Evolutionary conservation across 1,139 yeast species (phyloP).

Genomic region (Blastobotrys malaysiensis): DNA sequence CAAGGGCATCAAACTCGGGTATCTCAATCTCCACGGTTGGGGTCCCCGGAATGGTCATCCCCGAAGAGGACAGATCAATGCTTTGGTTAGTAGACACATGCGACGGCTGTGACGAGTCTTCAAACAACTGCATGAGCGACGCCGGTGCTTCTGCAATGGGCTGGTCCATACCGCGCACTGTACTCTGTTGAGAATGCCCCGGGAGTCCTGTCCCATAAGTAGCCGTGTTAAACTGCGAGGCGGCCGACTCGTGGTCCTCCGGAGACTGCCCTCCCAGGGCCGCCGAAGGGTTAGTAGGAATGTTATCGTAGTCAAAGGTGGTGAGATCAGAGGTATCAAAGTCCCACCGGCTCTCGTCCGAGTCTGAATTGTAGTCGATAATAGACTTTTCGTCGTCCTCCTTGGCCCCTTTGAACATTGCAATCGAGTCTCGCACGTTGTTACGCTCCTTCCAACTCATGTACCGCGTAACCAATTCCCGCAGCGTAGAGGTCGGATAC

Average conservation of each 20-base stretch:
- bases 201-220: not conserved
- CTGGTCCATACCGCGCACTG: not conserved
- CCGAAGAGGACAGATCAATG: not conserved
- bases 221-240: not conserved
- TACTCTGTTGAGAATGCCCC: slow-evolving; percentile 2
- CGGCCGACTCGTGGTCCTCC: not conserved
- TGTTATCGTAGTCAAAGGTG: slow-evolving; percentile 10
- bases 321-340: slow-evolving; percentile 25
- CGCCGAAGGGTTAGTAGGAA: not conserved
- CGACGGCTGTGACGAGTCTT: slow-evolving; percentile 32
- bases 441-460: slow-evolving; percentile 53
- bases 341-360: slow-evolving; percentile 33
- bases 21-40: slow-evolving; percentile 54
- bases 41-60: slow-evolving; percentile 40
- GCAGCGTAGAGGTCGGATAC: slow-evolving; percentile 54
- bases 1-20: slow-evolving; percentile 42
- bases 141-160: not conserved
- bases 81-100: not conserved
- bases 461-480: slow-evolving; percentile 77
- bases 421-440: slow-evolving; percentile 30
- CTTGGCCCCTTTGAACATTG: slow-evolving; percentile 18
- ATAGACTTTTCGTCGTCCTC: slow-evolving; percentile 19
- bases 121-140: slow-evolving; percentile 52
- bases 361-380: slow-evolving; percentile 37
- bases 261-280: not conserved